These are phyloP conservation scores for Ophiostoma tasmaniense DNA, from an alignment of 2,329 filamentous ascomycete species.

Conservation along the genomic window DNA sequence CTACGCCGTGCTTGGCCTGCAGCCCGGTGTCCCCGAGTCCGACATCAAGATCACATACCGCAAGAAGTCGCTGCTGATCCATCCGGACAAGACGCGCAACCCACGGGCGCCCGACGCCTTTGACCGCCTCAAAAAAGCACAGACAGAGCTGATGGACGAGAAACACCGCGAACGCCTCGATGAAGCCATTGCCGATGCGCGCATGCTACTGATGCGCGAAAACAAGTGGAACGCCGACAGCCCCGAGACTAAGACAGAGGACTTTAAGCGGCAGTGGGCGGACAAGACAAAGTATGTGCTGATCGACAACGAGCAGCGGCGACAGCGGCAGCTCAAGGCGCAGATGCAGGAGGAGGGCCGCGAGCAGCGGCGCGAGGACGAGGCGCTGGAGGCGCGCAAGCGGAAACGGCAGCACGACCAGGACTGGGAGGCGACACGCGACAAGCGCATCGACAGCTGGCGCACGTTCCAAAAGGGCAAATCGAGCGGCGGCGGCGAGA, in stretches of 20 bases:
- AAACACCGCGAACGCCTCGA: conserved; percentile 81
- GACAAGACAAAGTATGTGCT: conserved; percentile 85
- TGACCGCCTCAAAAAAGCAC: conserved; percentile 90
- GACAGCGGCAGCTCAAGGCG: conserved; percentile 78
- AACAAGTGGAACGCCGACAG: conserved; percentile 88
- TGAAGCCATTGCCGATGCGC: conserved; percentile 91
- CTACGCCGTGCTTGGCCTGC: conserved; percentile 91
- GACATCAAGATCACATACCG: conserved; percentile 94
- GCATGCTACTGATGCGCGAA: conserved; percentile 88
- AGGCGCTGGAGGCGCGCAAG: conserved; percentile 72
- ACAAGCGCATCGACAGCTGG: conserved; percentile 90
- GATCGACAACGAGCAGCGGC: conserved; percentile 82
- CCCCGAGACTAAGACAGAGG: conserved; percentile 73
- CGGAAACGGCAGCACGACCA: conserved; percentile 86
- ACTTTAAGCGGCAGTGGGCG: conserved; percentile 79
- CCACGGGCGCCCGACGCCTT: conserved; percentile 88
- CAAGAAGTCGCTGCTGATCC: conserved; percentile 96
- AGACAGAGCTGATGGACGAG: conserved; percentile 85
- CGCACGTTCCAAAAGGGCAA: conserved; percentile 73
- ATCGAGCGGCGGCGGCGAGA: conserved; percentile 19
- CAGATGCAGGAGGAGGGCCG: conserved; percentile 95
- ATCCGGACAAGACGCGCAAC: conserved; percentile 95
- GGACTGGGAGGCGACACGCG: conserved; percentile 88
- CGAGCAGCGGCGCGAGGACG: conserved; percentile 76
- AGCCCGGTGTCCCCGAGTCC: conserved; percentile 87